A percentile compares a stretch with the other conserved stretches of the same genome.
These are phyloP conservation scores for Gossypium gossypioides DNA, from an alignment of 441 rosid species.

Conservation along the genomic window DNA sequence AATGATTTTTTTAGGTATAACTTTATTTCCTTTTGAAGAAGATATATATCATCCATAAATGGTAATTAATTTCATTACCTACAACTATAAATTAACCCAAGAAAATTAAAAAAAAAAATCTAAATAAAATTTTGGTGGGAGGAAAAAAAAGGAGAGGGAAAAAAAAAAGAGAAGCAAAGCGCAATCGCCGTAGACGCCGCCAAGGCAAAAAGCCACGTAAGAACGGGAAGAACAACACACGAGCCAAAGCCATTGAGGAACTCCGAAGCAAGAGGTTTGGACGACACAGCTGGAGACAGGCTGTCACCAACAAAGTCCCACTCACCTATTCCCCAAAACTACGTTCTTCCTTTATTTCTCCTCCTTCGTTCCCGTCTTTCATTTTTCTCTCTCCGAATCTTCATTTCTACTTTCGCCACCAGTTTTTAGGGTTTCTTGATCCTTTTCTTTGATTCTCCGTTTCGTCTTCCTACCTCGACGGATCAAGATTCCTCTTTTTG, in stretches of 20 bases:
- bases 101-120: background rate
- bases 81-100: background rate
- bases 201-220: constrained; percentile 31
- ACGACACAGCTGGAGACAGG: constrained; percentile 89
- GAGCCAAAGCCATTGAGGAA: constrained; percentile 9
- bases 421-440: constrained; percentile 44
- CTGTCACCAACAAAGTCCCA: constrained; percentile 97
- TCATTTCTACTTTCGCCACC: constrained; percentile 4
- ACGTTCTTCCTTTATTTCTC: constrained; percentile 21
- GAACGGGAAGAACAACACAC: background rate
- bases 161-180: background rate
- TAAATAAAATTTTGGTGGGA: background rate
- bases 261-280: constrained; percentile 43
- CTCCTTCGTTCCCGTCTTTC: constrained; percentile 1
- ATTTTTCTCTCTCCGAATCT: constrained; percentile 16
- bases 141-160: background rate
- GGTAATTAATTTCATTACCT: background rate
- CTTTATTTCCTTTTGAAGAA: background rate
- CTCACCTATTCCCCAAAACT: constrained; percentile 50
- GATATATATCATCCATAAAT: background rate
- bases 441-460: constrained; percentile 18
- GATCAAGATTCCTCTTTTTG: constrained; percentile 55
- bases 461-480: constrained; percentile 24
- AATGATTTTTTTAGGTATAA: background rate
- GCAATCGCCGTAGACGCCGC: background rate